Conservation (phyloP, 768 basidiomycete genomes). For the Lentinula lateritia region DNA sequence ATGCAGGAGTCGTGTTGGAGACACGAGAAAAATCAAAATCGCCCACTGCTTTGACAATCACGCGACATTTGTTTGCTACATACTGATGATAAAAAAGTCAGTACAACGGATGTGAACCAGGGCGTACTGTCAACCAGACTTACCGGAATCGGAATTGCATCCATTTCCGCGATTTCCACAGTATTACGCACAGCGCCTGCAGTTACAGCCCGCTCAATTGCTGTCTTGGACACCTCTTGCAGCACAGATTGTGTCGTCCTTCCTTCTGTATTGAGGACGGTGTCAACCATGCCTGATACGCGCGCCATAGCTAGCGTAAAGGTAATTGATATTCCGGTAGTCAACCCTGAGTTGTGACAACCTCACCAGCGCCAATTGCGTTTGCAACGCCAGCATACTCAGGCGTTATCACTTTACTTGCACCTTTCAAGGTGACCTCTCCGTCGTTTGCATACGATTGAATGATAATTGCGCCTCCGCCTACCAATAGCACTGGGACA, state of each 20-base stretch:
- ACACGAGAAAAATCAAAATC: slow-evolving; percentile 26
- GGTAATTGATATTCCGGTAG: too few species aligned
- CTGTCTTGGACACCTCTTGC: slow-evolving; percentile 25
- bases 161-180: slow-evolving; percentile 43
- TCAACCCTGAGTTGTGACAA: background rate
- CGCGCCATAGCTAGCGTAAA: slow-evolving; percentile 16
- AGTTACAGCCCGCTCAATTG: slow-evolving; percentile 34
- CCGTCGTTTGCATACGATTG: slow-evolving; percentile 32
- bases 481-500: slow-evolving; percentile 50
- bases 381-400: slow-evolving; percentile 50
- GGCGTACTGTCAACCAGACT: slow-evolving; percentile 2
- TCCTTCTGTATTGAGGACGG: slow-evolving; percentile 26
- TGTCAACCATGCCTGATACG: slow-evolving; percentile 34
- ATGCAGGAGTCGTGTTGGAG: background rate
- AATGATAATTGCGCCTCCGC: slow-evolving; percentile 55
- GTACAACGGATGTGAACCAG: background rate
- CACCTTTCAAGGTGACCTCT: slow-evolving; percentile 32
- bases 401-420: slow-evolving; percentile 42
- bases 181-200: slow-evolving; percentile 35
- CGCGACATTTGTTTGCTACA: slow-evolving; percentile 33
- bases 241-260: slow-evolving; percentile 22
- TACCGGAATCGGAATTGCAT: slow-evolving; percentile 41
- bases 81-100: slow-evolving; percentile 18
- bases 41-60: slow-evolving; percentile 55
- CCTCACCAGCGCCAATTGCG: slow-evolving; percentile 43